These are phyloP conservation scores for Oxyria digyna DNA, from an alignment of 148 eudicot species.

Conservation along the genomic window DNA sequence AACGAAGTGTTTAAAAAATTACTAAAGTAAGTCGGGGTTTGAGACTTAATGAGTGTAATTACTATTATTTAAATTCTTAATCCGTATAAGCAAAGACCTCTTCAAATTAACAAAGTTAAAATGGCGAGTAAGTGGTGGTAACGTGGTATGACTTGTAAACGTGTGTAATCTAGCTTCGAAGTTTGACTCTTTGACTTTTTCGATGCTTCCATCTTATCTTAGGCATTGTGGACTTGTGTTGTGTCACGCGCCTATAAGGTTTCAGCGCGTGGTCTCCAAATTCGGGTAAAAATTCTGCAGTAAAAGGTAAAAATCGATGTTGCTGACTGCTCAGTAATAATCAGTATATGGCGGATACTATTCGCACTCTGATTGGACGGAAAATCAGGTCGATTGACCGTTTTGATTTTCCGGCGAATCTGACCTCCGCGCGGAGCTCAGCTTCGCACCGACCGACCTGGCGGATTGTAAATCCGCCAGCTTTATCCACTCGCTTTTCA, in stretches of 20 bases:
- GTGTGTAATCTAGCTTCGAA: slow-evolving; percentile 20
- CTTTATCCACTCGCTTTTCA: no score
- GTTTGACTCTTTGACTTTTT: slow-evolving; percentile 55
- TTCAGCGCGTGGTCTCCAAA: background rate
- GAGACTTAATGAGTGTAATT: background rate
- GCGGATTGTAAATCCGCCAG: no score
- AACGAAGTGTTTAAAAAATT: background rate
- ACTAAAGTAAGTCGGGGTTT: background rate
- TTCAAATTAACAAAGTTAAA: background rate
- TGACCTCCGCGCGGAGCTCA: no score
- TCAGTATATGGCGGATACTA: no score
- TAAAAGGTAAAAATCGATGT: no score
- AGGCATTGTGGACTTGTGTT: background rate
- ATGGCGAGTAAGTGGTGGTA: slow-evolving; percentile 13
- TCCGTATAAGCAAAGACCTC: background rate
- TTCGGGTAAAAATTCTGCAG: background rate
- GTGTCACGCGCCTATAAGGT: background rate
- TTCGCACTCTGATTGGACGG: no score
- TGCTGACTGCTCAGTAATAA: no score
- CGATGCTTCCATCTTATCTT: background rate
- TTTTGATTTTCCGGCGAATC: no score
- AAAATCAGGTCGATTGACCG: no score
- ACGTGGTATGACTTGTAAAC: slow-evolving; percentile 8
- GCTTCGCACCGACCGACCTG: no score
- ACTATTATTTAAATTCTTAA: background rate